A percentile compares a stretch with the other conserved stretches of the same genome.
phyloP scores from a whole-genome alignment of 495 filamentous ascomycete genomes.

The Schizothecium vesticola region DNA sequence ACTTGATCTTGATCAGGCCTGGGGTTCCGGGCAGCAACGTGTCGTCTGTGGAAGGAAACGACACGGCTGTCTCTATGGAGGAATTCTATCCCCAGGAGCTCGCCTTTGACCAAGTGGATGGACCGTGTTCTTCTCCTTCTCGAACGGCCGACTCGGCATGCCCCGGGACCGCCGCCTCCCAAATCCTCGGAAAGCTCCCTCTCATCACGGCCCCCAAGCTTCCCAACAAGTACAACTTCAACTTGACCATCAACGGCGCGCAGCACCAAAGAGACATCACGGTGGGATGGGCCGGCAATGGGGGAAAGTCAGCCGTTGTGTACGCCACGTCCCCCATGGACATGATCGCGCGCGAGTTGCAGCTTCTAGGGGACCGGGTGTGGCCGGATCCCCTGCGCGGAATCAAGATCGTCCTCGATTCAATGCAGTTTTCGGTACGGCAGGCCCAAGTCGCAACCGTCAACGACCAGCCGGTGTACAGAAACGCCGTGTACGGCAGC shows the following conservation, averaged over 20 bases:
- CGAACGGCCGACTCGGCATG: too few species aligned
- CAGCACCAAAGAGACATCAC: neutral
- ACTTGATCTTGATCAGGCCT: too few species aligned
- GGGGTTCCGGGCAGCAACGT: too few species aligned
- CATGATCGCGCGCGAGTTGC: neutral
- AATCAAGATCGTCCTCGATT: neutral
- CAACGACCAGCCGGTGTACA: neutral
- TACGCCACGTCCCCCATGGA: neutral
- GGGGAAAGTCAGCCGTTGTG: neutral
- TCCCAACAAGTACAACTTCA: neutral
- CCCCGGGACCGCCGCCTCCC: neutral
- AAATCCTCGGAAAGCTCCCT: neutral
- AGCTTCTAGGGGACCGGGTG: neutral
- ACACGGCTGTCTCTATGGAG: neutral
- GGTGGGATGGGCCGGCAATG: neutral
- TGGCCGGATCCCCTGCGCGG: neutral
- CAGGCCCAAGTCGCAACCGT: neutral
- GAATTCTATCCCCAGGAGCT: neutral
- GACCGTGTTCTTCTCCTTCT: neutral
- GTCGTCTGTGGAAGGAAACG: too few species aligned
- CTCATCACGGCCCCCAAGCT: neutral
- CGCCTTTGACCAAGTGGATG: neutral
- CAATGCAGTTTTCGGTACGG: neutral
- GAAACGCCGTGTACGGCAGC: neutral
- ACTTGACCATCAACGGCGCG: neutral